Base-by-base conservation (phyloP, 495 filamentous ascomycete species). In the Penicillium soppii region DNA sequence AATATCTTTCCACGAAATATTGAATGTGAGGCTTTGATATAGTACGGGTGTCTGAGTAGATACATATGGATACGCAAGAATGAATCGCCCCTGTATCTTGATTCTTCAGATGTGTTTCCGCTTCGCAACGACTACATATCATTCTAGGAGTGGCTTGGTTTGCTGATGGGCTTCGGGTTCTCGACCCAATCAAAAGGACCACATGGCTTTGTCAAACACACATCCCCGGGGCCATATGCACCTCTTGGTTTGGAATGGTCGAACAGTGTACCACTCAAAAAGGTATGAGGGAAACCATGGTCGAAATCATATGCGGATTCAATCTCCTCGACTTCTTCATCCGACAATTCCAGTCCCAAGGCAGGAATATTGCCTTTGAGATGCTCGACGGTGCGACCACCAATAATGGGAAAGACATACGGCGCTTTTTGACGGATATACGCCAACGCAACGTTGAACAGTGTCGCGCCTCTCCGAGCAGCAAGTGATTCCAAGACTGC, bases 321-420 rank as follows among this genome's bases (percentile, higher is more conserved):
- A 47, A 90, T 84, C 57, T 83, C 74, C 15, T 75, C 62, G 10
- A 90, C 75, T 13, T 91, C 84, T 13, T 84, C 77, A 0, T 73
- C 58, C 1, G 68, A 74, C 41, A 91, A 67, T 20, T 58, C 47
- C 17, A 90, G 44, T 0, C 57, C 66, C 12, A 90, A 62, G 1
- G 79, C 87, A 38, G 81, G 79, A 51, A 90, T 84, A 47, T 85
- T 89, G 50, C 69, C 78, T 66, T 85, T 82, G 4, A 91, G 58
- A 51, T 87, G 82, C 43, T 79, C 76, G 26, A 86, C 61, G 52
- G 78, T 87, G n/a, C 81, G 52, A 0, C 79, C 82, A n/a, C 86
- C 87, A 17, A 88, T 72, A 46, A 90, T 87, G 1, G 87, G 87
- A 59, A 88, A 90, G 19, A 89, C 83, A 57, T 89, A 86, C 2